Base-by-base conservation (phyloP, 371 early-diverging fungal species). In the Apophysomyces ossiformis region DNA sequence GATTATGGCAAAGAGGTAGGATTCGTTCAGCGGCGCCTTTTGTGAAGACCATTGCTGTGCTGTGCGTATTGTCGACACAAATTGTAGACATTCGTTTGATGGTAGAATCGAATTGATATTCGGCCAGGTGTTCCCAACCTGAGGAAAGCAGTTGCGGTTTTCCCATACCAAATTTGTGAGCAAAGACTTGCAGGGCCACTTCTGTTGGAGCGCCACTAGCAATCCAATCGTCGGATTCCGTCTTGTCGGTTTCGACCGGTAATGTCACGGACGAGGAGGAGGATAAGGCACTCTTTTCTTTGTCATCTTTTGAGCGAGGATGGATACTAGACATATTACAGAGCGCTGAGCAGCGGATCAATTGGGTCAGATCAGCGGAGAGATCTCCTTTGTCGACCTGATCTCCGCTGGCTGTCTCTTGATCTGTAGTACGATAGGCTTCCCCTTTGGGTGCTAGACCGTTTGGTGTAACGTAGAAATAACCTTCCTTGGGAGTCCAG, bases 71-170 rank as follows among this genome's bases (percentile, higher is more conserved):
- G 18, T 74, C 50, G 36, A 60, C 26, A 38, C 64, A 74, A 1
- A 78, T 50, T 3, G 73, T 75, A 1, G 75, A 80, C 96, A 95
- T 95, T 45, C 93, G 85, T 74, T 94, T 95, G 63, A 93, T 86
- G 38, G 90, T 87, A 12, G 91, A 90, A 75, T 89, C 88, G 58
- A 91, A 91, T 13, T 88, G 87, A 61, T 82, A 85, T 69, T 90
- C 91, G 46, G 90, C 84, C 1, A 93, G 78, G 15, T 91, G 85
- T 38, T 85, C 85, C 77, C 85, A 91, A 58, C 73, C 78, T 18
- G 38, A 60, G 13, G 69, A 61, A 26, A 69, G 62, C 59, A 89
- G 70, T 35, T 70, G 69, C 16, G 88, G 86, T 67, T 88, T 87
- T 65, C 87, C 86, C 69, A 84, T 76, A 2, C 82, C 79, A 8